A percentile compares a stretch with the other conserved stretches of the same genome.
Conservation (phyloP, 192 early-diverging fungal species). For the Diversispora epigaea region DNA sequence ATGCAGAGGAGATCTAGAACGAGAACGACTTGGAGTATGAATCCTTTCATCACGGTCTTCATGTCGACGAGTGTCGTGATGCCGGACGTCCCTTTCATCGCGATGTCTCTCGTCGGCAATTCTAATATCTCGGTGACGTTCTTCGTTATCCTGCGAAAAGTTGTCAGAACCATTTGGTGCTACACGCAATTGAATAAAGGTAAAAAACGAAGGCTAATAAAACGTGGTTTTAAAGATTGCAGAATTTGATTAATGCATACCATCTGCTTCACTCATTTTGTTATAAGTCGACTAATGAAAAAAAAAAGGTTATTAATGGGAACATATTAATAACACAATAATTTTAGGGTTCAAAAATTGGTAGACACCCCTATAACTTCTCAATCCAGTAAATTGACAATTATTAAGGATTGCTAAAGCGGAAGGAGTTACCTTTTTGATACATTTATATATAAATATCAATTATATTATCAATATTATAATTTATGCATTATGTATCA, state of each 20-base stretch:
- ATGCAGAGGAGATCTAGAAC: background rate
- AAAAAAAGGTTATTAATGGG: background rate
- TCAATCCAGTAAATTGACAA: no score
- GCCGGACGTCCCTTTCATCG: conserved; percentile 5
- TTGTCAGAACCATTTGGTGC: conserved; percentile 28
- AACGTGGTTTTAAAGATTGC: background rate
- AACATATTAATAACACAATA: no score
- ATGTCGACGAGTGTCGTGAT: conserved; percentile 8
- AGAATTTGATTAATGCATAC: background rate
- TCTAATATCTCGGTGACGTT: conserved; percentile 14
- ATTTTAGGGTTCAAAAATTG: no score
- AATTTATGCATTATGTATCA: no score
- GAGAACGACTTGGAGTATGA: background rate
- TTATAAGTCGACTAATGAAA: background rate
- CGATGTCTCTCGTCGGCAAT: conserved; percentile 22
- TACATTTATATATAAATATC: no score
- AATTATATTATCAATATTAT: no score
- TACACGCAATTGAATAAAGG: background rate
- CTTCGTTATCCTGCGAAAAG: conserved; percentile 23
- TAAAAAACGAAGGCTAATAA: background rate
- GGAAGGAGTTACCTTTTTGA: no score
- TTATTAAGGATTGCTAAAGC: no score
- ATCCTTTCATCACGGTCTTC: background rate
- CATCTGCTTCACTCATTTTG: conserved; percentile 29
- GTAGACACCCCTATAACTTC: no score